Percentiles rank a stretch among this genome's conserved stretches.
Conservation (phyloP, 139 green algal species). For the Deuterostichococcus epilithicus region DNA sequence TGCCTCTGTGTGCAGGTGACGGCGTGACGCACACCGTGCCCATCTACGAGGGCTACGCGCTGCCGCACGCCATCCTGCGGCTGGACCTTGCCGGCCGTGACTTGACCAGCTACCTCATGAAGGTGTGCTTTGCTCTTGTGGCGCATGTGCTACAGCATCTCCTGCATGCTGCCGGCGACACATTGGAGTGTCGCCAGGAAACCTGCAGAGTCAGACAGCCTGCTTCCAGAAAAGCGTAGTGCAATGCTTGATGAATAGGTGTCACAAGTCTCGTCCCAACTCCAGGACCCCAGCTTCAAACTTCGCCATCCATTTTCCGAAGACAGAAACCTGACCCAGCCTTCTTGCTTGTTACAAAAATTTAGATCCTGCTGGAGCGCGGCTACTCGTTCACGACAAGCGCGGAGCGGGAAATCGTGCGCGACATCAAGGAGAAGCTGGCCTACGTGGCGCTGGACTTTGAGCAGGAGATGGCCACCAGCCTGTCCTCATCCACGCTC, state of each 20-base stretch:
- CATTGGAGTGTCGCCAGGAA: too few relatives aligned
- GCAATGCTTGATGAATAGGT: slow-evolving; percentile 45
- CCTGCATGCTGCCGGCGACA: too few relatives aligned
- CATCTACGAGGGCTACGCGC: slow-evolving; percentile 67
- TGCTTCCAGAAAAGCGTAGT: too few relatives aligned
- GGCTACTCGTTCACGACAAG: slow-evolving; percentile 98
- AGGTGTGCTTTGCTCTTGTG: too few relatives aligned
- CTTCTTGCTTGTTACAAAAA: too few relatives aligned
- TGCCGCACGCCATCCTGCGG: slow-evolving; percentile 94
- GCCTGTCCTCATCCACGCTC: slow-evolving; percentile 65
- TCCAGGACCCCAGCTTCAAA: neutral
- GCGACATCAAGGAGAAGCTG: slow-evolving; percentile 99
- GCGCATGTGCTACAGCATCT: too few relatives aligned
- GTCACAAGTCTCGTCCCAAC: neutral
- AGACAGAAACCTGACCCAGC: too few relatives aligned
- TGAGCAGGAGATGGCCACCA: slow-evolving; percentile 87
- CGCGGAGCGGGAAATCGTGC: slow-evolving; percentile 96
- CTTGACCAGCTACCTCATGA: slow-evolving; percentile 97
- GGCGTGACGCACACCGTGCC: slow-evolving; percentile 91
- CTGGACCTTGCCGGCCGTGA: slow-evolving; percentile 95
- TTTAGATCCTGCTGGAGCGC: slow-evolving; percentile 82
- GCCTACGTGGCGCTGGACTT: slow-evolving; percentile 98
- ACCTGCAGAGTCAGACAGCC: too few relatives aligned
- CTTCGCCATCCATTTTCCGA: too few relatives aligned
- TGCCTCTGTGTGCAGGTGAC: too few relatives aligned